A percentile compares a stretch with the other conserved stretches of the same genome.
Evolutionary conservation across 2,329 filamentous ascomycete species (phyloP).

Genomic region (Alternaria arbusti): DNA sequence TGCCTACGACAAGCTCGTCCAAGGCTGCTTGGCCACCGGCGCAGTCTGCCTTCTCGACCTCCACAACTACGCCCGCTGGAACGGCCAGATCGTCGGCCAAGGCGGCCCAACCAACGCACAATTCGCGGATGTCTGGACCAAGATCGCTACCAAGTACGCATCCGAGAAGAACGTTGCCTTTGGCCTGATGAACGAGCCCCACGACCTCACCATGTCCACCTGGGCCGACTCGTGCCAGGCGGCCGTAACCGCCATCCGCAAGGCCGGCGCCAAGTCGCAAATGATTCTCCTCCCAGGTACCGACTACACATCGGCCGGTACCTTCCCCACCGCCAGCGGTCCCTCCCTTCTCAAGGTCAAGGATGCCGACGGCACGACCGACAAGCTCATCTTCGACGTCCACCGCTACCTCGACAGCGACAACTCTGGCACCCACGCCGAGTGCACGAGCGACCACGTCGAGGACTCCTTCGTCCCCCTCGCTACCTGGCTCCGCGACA

Average conservation of each 20-base stretch:
- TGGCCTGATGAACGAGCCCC: constrained; percentile 73
- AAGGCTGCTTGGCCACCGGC: constrained; percentile 63
- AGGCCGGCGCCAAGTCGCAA: constrained; percentile 67
- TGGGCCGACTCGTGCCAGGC: constrained; percentile 69
- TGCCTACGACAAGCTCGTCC: constrained; percentile 63
- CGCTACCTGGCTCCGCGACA: constrained; percentile 46
- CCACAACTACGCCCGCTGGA: constrained; percentile 61
- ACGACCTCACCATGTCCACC: constrained; percentile 60
- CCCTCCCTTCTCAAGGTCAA: constrained; percentile 60
- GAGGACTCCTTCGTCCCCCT: constrained; percentile 44
- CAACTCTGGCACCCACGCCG: constrained; percentile 45
- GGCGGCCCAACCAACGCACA: constrained; percentile 66
- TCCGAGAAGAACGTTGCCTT: constrained; percentile 63
- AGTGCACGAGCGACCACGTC: constrained; percentile 37
- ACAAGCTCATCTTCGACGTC: constrained; percentile 58
- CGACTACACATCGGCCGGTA: constrained; percentile 56
- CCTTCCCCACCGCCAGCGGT: constrained; percentile 37
- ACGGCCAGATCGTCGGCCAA: constrained; percentile 69
- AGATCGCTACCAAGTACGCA: constrained; percentile 64
- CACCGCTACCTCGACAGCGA: constrained; percentile 53
- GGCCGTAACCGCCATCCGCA: constrained; percentile 69
- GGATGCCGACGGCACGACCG: constrained; percentile 65
- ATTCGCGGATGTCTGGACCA: constrained; percentile 64
- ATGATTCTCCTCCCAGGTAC: constrained; percentile 70
- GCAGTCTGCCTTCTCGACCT: constrained; percentile 66